These are phyloP conservation scores for Emmonsia crescens DNA, from an alignment of 2,329 filamentous ascomycete genomes.

Conservation along the genomic window DNA sequence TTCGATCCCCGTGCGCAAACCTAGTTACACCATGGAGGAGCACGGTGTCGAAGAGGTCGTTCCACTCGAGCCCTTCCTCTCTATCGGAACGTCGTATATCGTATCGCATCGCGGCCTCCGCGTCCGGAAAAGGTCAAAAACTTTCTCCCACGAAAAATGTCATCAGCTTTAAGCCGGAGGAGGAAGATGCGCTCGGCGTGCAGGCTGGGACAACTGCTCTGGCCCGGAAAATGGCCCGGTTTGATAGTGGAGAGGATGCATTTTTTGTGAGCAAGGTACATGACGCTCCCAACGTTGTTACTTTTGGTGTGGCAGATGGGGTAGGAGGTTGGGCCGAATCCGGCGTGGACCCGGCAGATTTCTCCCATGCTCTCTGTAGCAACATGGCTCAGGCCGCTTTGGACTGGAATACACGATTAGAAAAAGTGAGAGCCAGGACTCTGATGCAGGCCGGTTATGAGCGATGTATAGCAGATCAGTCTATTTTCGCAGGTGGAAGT, in stretches of 20 bases:
- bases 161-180: slow-evolving; percentile 56
- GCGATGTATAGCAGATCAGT: slow-evolving; percentile 60
- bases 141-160: slow-evolving; percentile 60
- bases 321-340: slow-evolving; percentile 93
- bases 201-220: slow-evolving; percentile 32
- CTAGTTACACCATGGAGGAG: neutral
- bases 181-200: slow-evolving; percentile 27
- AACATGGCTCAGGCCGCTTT: slow-evolving; percentile 76
- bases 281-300: slow-evolving; percentile 44
- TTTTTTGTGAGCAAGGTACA: slow-evolving; percentile 86
- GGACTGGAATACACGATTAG: slow-evolving; percentile 36
- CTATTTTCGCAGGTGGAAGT: slow-evolving; percentile 72
- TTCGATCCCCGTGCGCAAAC: neutral
- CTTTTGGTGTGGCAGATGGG: slow-evolving; percentile 84
- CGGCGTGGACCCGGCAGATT: slow-evolving; percentile 86
- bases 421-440: slow-evolving; percentile 46
- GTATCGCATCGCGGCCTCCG: slow-evolving; percentile 64
- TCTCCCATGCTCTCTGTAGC: slow-evolving; percentile 85
- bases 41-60: slow-evolving; percentile 11
- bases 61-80: slow-evolving; percentile 20
- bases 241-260: slow-evolving; percentile 83
- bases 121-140: slow-evolving; percentile 58
- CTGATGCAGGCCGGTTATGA: slow-evolving; percentile 81
- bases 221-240: slow-evolving; percentile 52
- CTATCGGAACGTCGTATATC: slow-evolving; percentile 38